These are phyloP conservation scores for Williopsis jadinii DNA, from an alignment of 1,139 yeast genomes.

Conservation along the genomic window DNA sequence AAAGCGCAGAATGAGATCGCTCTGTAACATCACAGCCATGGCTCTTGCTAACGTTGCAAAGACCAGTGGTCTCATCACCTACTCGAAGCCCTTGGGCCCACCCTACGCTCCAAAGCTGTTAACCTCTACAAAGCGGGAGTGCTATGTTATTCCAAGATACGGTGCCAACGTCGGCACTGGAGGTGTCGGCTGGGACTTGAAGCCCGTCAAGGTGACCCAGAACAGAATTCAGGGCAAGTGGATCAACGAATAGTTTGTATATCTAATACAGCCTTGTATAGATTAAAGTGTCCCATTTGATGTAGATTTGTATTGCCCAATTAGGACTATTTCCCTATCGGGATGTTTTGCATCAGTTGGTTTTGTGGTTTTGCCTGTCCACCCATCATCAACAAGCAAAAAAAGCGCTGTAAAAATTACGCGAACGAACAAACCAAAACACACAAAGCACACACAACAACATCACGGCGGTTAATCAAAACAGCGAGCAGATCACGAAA, in stretches of 20 bases:
- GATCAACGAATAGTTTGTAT: conserved; percentile 32
- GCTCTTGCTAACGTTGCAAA: conserved; percentile 77
- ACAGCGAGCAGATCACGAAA: background rate
- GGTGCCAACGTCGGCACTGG: conserved; percentile 84
- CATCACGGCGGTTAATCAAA: too few species aligned
- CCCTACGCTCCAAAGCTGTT: conserved; percentile 78
- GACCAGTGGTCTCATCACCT: conserved; percentile 63
- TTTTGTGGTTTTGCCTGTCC: background rate
- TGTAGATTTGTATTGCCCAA: background rate
- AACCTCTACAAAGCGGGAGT: conserved; percentile 62
- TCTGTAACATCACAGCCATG: conserved; percentile 69
- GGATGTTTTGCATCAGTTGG: background rate
- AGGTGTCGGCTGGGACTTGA: conserved; percentile 88
- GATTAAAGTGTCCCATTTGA: too few species aligned
- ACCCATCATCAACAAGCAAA: background rate
- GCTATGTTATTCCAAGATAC: conserved; percentile 85
- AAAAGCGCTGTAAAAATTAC: background rate
- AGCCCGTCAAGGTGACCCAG: conserved; percentile 75
- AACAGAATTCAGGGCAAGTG: conserved; percentile 53
- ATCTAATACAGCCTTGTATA: background rate
- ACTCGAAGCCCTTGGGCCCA: conserved; percentile 86
- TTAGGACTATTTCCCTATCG: background rate
- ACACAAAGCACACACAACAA: background rate
- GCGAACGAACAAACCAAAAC: background rate
- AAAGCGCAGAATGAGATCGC: conserved; percentile 64